These are phyloP conservation scores for Aspergillus tanneri DNA, from an alignment of 2,329 filamentous ascomycete genomes.

Conservation along the genomic window DNA sequence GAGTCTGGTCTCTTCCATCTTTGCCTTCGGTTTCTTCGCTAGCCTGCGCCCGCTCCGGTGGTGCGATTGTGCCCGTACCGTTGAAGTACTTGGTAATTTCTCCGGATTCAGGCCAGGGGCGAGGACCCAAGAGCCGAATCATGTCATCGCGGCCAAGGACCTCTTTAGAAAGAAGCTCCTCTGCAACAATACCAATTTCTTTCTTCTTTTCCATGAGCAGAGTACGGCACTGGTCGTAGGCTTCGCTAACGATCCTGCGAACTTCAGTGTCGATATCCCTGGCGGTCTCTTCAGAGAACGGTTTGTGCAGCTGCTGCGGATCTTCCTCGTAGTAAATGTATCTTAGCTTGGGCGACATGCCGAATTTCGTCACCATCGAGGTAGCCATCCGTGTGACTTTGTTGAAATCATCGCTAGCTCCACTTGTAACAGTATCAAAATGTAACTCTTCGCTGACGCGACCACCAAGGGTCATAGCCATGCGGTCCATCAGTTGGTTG, in stretches of 20 bases:
- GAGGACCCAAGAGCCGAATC: conserved; percentile 78
- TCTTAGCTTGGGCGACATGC: conserved; percentile 93
- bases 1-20: conserved; percentile 37
- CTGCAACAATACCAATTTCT: conserved; percentile 84
- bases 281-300: conserved; percentile 91
- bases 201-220: conserved; percentile 81
- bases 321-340: conserved; percentile 87
- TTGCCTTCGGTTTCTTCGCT: conserved; percentile 43
- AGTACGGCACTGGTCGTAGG: conserved; percentile 85
- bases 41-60: conserved; percentile 44
- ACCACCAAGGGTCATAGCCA: conserved; percentile 98
- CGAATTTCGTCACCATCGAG: conserved; percentile 98
- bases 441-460: conserved; percentile 94
- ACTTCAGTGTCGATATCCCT: conserved; percentile 91
- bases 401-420: conserved; percentile 95
- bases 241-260: conserved; percentile 83
- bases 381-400: conserved; percentile 96
- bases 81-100: conserved; percentile 95
- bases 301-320: conserved; percentile 80
- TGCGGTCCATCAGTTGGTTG: conserved; percentile 95
- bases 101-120: conserved; percentile 79
- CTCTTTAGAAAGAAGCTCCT: conserved; percentile 91
- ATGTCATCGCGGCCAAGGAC: conserved; percentile 89
- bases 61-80: conserved; percentile 56
- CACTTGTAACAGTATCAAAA: conserved; percentile 93